Evolutionary conservation across 352 stramenopile genomes (phyloP).

Genomic region (Phytophthora citricola): DNA sequence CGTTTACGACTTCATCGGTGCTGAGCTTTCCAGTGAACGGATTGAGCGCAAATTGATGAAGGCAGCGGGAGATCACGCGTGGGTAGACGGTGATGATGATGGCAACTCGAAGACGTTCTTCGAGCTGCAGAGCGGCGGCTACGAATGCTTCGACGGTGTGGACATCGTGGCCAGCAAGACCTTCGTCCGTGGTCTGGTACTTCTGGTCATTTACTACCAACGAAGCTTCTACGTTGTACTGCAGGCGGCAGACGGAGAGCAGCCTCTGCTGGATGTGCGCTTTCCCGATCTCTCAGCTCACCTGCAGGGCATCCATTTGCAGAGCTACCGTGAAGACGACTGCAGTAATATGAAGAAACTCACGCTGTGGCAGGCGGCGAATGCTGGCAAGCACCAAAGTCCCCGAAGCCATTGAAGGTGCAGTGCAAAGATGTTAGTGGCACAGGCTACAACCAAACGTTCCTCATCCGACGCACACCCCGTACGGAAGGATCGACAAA

Average conservation of each 20-base stretch:
- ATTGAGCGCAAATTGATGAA: slow-evolving; percentile 90
- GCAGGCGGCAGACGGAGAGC: slow-evolving; percentile 89
- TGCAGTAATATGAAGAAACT: slow-evolving; percentile 93
- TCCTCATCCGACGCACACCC: slow-evolving; percentile 79
- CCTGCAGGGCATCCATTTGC: slow-evolving; percentile 90
- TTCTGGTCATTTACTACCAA: slow-evolving; percentile 87
- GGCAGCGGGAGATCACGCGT: slow-evolving; percentile 85
- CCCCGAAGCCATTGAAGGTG: slow-evolving; percentile 83
- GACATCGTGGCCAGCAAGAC: slow-evolving; percentile 90
- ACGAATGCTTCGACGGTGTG: slow-evolving; percentile 86
- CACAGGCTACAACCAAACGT: slow-evolving; percentile 85
- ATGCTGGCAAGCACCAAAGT: slow-evolving; percentile 59
- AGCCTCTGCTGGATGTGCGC: slow-evolving; percentile 94
- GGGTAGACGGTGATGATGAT: slow-evolving; percentile 89
- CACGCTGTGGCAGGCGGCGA: slow-evolving; percentile 90
- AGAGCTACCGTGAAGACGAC: slow-evolving; percentile 79
- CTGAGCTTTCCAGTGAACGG: slow-evolving; percentile 80
- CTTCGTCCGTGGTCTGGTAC: slow-evolving; percentile 82
- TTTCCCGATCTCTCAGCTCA: slow-evolving; percentile 93
- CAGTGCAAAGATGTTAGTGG: slow-evolving; percentile 87
- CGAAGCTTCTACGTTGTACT: slow-evolving; percentile 93
- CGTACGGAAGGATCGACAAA: slow-evolving; percentile 37
- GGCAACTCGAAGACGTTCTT: slow-evolving; percentile 87
- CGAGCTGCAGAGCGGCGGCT: slow-evolving; percentile 91
- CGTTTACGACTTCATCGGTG: slow-evolving; percentile 84